Base-by-base conservation (phyloP, 2,329 filamentous ascomycete species). In the Cladosporium colombiae region DNA sequence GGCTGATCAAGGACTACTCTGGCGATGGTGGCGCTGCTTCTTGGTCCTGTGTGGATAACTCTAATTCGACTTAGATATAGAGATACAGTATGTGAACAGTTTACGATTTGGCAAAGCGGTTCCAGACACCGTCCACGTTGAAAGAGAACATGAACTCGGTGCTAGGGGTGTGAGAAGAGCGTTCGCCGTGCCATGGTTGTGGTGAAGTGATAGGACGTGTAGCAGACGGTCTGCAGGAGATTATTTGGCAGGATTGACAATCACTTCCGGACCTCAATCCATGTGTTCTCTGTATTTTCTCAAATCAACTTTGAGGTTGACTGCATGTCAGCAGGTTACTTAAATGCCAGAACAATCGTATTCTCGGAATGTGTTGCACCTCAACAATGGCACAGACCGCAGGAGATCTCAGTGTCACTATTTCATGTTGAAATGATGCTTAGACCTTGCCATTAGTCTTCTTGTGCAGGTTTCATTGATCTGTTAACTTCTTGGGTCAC, bases 21-120 rank as follows among this genome's bases (percentile, higher is more conserved):
- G 61, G 50, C 7, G 37, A 46, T 8, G 50, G 25, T 0, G 33
- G 16, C 13, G 61, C 61, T 25, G 21, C 33, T n/a, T 29, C 23
- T 40, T 63, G 61, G 61, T 44, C 33, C 31, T 63, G 61, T 56
- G 37, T 25, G 35, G 61, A 63, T 25, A 63, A 63, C 25, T 63
- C 61, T 11, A 56, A 63, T 25, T 63, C 61, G 23, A 63, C 35
- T 2, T 63, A 44, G n/a, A 46, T 46, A 13, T 46, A 13, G n/a
- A 46, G n/a, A 46, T 46, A 21, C 7, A 21, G 7, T 46, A 21
- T 46, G 40, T 46, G n/a, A 21, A 21, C n/a, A 11, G 3, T 37
- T 40, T 14, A 14, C 8, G n/a, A n/a, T n/a, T n/a, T n/a, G n/a
- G n/a, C n/a, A n/a, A n/a, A n/a, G n/a, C n/a, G n/a, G n/a, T n/a